Conservation (phyloP, 1,139 yeast genomes). For the Candida sp. region DNA sequence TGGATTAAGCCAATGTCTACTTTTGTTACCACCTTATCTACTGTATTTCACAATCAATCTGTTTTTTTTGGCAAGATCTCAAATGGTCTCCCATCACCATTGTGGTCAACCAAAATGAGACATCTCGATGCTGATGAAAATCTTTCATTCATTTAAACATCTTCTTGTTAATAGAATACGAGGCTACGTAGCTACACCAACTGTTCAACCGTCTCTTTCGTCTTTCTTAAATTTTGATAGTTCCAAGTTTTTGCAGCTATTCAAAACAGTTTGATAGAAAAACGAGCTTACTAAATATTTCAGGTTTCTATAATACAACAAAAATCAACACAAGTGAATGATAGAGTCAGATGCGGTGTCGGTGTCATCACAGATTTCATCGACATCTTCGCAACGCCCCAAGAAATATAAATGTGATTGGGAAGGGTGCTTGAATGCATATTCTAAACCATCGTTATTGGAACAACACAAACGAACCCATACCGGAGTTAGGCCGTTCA, state of each 20-base stretch:
- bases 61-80: too few species aligned
- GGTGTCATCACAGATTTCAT: constrained; percentile 8
- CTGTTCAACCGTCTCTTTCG: too few species aligned
- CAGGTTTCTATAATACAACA: not conserved
- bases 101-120: not conserved
- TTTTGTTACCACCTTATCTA: too few species aligned
- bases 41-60: too few species aligned
- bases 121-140: not conserved
- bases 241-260: not conserved
- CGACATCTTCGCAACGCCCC: constrained; percentile 36
- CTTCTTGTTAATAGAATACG: not conserved
- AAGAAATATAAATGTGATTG: constrained; percentile 60
- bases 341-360: constrained; percentile 7
- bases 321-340: constrained; percentile 2
- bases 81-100: not conserved
- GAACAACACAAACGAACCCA: constrained; percentile 83
- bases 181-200: not conserved
- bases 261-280: not conserved
- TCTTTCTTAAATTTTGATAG: too few species aligned
- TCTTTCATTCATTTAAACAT: not conserved
- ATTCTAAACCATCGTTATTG: constrained; percentile 75
- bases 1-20: too few species aligned
- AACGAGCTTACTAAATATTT: not conserved
- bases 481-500: constrained; percentile 74
- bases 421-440: constrained; percentile 70